Base-by-base conservation (phyloP, 2,329 filamentous ascomycete genomes). In the Cercospora janseana region DNA sequence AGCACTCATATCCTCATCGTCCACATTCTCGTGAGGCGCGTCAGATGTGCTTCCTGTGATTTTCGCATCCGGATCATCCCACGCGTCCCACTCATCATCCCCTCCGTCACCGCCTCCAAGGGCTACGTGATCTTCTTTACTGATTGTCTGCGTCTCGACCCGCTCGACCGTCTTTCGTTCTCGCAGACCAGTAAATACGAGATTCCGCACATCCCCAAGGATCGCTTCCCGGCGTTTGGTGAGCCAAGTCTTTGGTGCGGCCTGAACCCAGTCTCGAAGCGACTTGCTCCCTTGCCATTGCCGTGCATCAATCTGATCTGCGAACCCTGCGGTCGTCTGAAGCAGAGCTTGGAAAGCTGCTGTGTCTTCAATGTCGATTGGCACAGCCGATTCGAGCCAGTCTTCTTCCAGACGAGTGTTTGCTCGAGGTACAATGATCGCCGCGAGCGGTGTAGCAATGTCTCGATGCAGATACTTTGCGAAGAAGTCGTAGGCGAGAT, bases 231-330 rank as follows among this genome's bases (percentile, higher is more conserved):
- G 83, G 58, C 90, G 86, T 66, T 89, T 92, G 2, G 81, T 81
- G 10, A 97, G 78, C 93, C 93, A 98, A 20, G 89, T 83, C 50
- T 82, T 82, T 0, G 90, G 87, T 1, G 88, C 86, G 54, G 85
- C 83, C 31, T 84, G 80, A 0, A 88, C 83, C 92, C 93, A 98
- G 18, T 88, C 82, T 35, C 80, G 76, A 28, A 98, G 71, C 24
- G 85, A 80, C 46, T 72, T 71, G 38, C 77, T 72, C 3, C 78
- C 79, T 12, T 77, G 75, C 77, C 88, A 92, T 0, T 79, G 77
- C 13, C 84, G 73, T 6, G 73, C 69, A 27, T 81, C 76, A 6
- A 97, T 70, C 1, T 75, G 76, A 5, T 76, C 70, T 46, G 85
- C 86, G 61, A 97, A 87, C 0, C 71, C 67, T 20, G 75, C 73